These are phyloP conservation scores for Trichoderma endophyticum DNA, from an alignment of 2,329 filamentous ascomycete genomes.

Conservation along the genomic window DNA sequence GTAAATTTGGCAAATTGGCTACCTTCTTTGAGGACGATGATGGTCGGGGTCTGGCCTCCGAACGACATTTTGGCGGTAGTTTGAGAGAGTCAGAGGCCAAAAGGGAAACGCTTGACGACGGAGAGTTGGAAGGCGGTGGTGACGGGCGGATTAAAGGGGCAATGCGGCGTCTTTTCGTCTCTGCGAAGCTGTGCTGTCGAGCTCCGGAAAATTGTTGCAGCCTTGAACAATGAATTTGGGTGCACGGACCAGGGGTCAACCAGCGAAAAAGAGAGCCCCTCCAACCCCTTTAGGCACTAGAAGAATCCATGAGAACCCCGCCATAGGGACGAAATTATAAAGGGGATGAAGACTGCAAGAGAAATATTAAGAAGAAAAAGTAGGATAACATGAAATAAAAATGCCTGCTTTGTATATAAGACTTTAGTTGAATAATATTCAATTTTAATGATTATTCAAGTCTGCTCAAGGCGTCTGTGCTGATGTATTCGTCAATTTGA, in stretches of 20 bases:
- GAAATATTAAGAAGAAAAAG: not conserved
- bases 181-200: slow-evolving; percentile 38
- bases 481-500: not conserved
- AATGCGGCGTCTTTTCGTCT: slow-evolving; percentile 24
- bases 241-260: slow-evolving; percentile 28
- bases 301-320: slow-evolving; percentile 9
- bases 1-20: slow-evolving; percentile 43
- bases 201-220: slow-evolving; percentile 52
- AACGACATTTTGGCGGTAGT: slow-evolving; percentile 70
- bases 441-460: not conserved
- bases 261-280: slow-evolving; percentile 9
- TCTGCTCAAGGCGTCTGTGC: not conserved
- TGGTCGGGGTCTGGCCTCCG: slow-evolving; percentile 94
- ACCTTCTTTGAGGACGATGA: slow-evolving; percentile 98
- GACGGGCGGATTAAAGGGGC: slow-evolving; percentile 18
- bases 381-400: no score
- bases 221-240: slow-evolving; percentile 32
- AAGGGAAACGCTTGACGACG: not conserved
- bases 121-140: slow-evolving; percentile 18
- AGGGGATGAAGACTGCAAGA: not conserved
- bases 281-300: slow-evolving; percentile 18
- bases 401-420: no score
- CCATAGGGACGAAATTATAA: not conserved
- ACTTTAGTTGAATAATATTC: no score
- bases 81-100: not conserved